Conservation (phyloP, 2,329 filamentous ascomycete genomes). For the Myriosclerotinia curreyana region DNA sequence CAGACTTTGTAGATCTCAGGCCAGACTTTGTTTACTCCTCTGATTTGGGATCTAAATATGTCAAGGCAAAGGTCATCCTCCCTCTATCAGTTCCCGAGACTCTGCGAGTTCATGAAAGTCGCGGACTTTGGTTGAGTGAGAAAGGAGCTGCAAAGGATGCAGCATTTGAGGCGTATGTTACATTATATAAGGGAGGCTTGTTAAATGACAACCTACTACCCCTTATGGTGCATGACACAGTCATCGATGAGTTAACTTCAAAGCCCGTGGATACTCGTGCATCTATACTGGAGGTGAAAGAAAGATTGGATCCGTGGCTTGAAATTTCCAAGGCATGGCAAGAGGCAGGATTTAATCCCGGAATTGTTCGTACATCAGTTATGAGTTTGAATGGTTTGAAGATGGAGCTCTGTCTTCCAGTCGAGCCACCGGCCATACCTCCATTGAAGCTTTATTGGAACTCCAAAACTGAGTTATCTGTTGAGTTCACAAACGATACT, state of each 20-base stretch:
- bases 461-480: constrained; percentile 27
- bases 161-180: constrained; percentile 69
- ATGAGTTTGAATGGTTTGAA: constrained; percentile 23
- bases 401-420: constrained; percentile 30
- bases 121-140: constrained; percentile 62
- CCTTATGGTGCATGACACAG: constrained; percentile 38
- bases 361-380: constrained; percentile 34
- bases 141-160: constrained; percentile 66
- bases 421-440: constrained; percentile 26
- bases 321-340: constrained; percentile 39
- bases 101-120: constrained; percentile 54
- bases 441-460: constrained; percentile 37
- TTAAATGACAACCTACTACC: constrained; percentile 79
- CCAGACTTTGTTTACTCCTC: constrained; percentile 60
- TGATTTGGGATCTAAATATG: constrained; percentile 43
- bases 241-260: constrained; percentile 53
- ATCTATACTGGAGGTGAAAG: constrained; percentile 39
- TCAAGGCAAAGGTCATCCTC: constrained; percentile 63
- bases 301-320: constrained; percentile 42
- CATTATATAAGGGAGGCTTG: constrained; percentile 66
- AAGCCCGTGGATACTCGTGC: constrained; percentile 45
- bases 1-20: constrained; percentile 58
- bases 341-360: constrained; percentile 65
- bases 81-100: constrained; percentile 66
- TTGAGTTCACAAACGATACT: constrained; percentile 4